A percentile compares a stretch with the other conserved stretches of the same genome.
Evolutionary conservation across 176 grass and related monocot species (phyloP).

Genomic region (Hsuehochloa calcarea): DNA sequence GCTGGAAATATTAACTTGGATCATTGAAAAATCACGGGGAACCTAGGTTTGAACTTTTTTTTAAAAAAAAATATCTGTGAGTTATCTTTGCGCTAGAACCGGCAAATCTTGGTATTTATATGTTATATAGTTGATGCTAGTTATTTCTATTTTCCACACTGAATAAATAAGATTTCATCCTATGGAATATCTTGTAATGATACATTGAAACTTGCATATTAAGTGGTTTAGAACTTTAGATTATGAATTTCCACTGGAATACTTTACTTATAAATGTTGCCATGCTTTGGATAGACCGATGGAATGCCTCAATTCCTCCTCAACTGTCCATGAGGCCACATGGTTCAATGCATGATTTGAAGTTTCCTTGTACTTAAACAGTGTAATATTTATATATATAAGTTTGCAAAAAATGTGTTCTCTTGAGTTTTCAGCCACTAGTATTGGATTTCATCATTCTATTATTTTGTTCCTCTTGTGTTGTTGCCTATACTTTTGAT

Average conservation of each 20-base stretch:
- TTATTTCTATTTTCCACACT: neutral
- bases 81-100: neutral
- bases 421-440: slow-evolving; percentile 3
- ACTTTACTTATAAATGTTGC: slow-evolving; percentile 10
- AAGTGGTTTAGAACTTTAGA: neutral
- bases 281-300: neutral
- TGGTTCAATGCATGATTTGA: neutral
- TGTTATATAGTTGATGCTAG: slow-evolving; percentile 17
- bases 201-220: slow-evolving; percentile 4
- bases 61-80: neutral
- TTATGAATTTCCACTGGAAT: neutral
- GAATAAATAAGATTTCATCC: neutral
- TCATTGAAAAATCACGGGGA: neutral
- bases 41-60: neutral
- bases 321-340: neutral
- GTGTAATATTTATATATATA: neutral
- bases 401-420: neutral
- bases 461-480: neutral
- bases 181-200: neutral
- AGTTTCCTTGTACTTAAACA: neutral
- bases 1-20: neutral
- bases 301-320: neutral
- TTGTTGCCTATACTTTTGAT: slow-evolving; percentile 5
- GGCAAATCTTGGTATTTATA: slow-evolving; percentile 1
- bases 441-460: neutral